Evolutionary conservation across 805 yeast genomes (phyloP), one percentile per base, ranked within the genome.

Genomic region (Saccharomycopsis guyanensis): DNA sequence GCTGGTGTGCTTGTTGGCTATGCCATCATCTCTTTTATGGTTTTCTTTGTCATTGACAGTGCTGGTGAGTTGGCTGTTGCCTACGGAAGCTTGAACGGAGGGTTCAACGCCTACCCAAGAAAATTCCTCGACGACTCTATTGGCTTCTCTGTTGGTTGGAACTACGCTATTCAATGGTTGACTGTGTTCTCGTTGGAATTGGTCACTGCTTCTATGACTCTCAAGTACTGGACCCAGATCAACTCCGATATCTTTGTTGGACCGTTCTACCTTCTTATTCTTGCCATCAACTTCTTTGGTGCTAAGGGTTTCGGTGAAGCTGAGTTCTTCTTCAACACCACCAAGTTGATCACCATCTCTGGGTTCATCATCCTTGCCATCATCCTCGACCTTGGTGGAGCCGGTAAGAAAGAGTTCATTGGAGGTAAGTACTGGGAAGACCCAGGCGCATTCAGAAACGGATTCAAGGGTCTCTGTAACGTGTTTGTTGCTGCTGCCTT

Each of bases 21-120:
- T 61, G 66, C 71, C 2, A 57, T 80, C 46, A 73, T 78, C 50
- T 82, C 82, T 22, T 57, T 71, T 8, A 73, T 78, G 71, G 71
- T 81, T 18, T 76, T 72, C 60, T 69, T 73, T 51, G 78, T 78
- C 45, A 75, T 80, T 54, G 75, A 72, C 48, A 74, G 80, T n/a
- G 71, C 78, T 53, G 85, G 86, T 50, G 87, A 81, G 57, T 56
- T 80, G 66, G 81, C 85, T 1, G 79, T 78, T 43, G 71, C 75
- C 13, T 81, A 76, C 55, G 65, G 76, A 34, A 68, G 70, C 31
- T 64, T 80, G 43, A 67, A 77, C 38, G 86, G 86, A 57, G 82
- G 82, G 3, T 80, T 76, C 59, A 78, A 76, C 50, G 71, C 78
- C 37, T 78, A 76, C 54, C 74, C 80, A n/a, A 53, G 65, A 23